phyloP scores from a whole-genome alignment of 257 asterid species.

The Avicennia marina region DNA sequence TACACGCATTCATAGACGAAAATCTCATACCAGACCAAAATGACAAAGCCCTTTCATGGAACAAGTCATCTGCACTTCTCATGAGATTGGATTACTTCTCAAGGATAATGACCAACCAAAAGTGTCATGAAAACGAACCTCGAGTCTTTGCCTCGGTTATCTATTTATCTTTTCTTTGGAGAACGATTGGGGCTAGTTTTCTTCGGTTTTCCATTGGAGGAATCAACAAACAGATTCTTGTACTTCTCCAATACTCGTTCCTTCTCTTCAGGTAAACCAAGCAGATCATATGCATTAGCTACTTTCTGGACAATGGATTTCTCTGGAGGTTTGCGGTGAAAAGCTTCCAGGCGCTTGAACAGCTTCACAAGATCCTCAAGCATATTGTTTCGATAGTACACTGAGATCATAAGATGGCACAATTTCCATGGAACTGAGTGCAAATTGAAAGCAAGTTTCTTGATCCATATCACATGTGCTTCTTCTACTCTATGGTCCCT shows the following conservation, averaged over 20 bases:
- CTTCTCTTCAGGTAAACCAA: conserved; percentile 64
- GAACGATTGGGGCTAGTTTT: conserved; percentile 26
- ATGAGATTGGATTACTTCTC: too few species aligned
- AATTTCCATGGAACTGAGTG: conserved; percentile 83
- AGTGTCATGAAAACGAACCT: too few species aligned
- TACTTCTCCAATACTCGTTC: conserved; percentile 64
- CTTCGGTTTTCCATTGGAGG: conserved; percentile 27
- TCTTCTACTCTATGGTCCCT: conserved; percentile 74
- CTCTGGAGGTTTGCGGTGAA: conserved; percentile 77
- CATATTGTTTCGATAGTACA: conserved; percentile 71
- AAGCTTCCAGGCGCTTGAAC: conserved; percentile 72
- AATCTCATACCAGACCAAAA: too few species aligned
- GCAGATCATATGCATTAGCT: conserved; percentile 68
- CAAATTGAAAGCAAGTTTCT: conserved; percentile 60
- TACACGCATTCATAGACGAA: too few species aligned
- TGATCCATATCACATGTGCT: conserved; percentile 71
- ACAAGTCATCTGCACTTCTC: too few species aligned
- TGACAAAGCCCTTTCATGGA: too few species aligned
- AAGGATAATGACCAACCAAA: too few species aligned
- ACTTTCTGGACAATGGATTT: conserved; percentile 67
- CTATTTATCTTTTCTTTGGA: too few species aligned
- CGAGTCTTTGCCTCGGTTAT: too few species aligned
- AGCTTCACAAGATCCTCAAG: conserved; percentile 65
- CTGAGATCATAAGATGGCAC: conserved; percentile 71
- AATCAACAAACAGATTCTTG: conserved; percentile 43